phyloP scores from a whole-genome alignment of 2,329 filamentous ascomycete genomes.

The Penicillium sp. region DNA sequence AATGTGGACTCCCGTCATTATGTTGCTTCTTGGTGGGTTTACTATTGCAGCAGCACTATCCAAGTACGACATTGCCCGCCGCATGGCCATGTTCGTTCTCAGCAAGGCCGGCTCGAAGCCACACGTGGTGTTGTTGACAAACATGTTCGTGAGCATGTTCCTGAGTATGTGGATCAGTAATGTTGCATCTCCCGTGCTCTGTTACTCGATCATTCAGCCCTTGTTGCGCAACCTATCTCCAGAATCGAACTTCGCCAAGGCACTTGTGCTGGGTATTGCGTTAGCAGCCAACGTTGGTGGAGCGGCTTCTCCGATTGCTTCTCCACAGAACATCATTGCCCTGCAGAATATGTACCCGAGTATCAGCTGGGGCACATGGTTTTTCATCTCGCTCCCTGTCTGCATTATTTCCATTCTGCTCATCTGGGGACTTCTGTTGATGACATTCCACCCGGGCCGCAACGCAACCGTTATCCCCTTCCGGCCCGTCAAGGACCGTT shows the following conservation, averaged over 20 bases:
- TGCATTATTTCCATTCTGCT: constrained; percentile 82
- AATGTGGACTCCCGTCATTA: constrained; percentile 99
- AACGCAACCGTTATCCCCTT: constrained; percentile 91
- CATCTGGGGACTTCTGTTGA: constrained; percentile 83
- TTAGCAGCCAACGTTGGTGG: constrained; percentile 94
- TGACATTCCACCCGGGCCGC: constrained; percentile 79
- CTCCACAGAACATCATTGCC: constrained; percentile 94
- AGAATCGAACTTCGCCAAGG: constrained; percentile 90
- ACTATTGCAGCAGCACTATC: constrained; percentile 92
- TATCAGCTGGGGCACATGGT: constrained; percentile 94
- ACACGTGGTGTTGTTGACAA: constrained; percentile 84
- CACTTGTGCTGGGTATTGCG: constrained; percentile 90
- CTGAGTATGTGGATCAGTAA: constrained; percentile 99
- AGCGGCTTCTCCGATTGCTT: constrained; percentile 94
- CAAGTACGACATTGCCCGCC: constrained; percentile 96
- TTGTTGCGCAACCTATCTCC: constrained; percentile 89
- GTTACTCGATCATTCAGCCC: constrained; percentile 96
- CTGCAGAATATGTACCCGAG: constrained; percentile 91
- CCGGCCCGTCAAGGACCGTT: constrained; percentile 80
- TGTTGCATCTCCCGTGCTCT: constrained; percentile 92
- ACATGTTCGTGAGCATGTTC: constrained; percentile 98
- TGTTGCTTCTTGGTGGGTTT: constrained; percentile 94
- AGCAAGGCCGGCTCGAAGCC: constrained; percentile 94
- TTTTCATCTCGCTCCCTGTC: constrained; percentile 91
- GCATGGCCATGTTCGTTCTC: constrained; percentile 91